A percentile compares a stretch with the other conserved stretches of the same genome.
These are phyloP conservation scores for Lichtheimia hyalospora DNA, from an alignment of 371 early-diverging fungal species.

Conservation along the genomic window DNA sequence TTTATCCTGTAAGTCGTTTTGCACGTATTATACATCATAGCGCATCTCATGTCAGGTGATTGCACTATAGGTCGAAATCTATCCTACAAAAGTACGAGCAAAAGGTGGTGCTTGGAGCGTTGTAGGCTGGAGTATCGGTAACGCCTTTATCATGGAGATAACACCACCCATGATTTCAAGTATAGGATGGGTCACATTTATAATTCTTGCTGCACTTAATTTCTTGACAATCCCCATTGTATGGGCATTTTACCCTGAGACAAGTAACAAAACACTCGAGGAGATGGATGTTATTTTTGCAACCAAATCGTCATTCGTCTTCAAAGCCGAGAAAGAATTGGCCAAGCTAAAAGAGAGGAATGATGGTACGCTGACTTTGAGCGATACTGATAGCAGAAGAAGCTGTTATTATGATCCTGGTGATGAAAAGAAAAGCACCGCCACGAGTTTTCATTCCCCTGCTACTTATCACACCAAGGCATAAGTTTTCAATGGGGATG, in stretches of 20 bases:
- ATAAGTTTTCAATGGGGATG: too few species aligned
- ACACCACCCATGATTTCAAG: slow-evolving; percentile 38
- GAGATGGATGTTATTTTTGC: slow-evolving; percentile 43
- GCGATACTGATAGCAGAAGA: neutral
- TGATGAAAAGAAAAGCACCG: neutral
- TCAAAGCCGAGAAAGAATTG: slow-evolving; percentile 39
- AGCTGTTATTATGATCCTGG: slow-evolving; percentile 3
- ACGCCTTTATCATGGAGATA: slow-evolving; percentile 41
- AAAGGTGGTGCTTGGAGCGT: slow-evolving; percentile 45
- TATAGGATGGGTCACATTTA: slow-evolving; percentile 39
- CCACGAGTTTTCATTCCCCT: too few species aligned
- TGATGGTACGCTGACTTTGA: neutral
- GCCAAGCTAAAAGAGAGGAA: neutral
- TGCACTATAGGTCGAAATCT: slow-evolving; percentile 28
- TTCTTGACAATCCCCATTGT: slow-evolving; percentile 40
- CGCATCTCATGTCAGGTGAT: neutral
- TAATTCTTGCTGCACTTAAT: slow-evolving; percentile 37
- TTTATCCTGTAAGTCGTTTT: slow-evolving; percentile 32
- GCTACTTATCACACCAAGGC: too few species aligned
- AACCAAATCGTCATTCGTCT: slow-evolving; percentile 33
- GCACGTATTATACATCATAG: neutral
- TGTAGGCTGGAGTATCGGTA: slow-evolving; percentile 44
- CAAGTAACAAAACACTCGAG: slow-evolving; percentile 36
- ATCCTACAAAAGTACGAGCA: slow-evolving; percentile 35
- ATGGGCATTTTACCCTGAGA: slow-evolving; percentile 34